A percentile compares a stretch with the other conserved stretches of the same genome.
phyloP scores from a whole-genome alignment of 2,329 filamentous ascomycete species.

The Truncatella angustata region DNA sequence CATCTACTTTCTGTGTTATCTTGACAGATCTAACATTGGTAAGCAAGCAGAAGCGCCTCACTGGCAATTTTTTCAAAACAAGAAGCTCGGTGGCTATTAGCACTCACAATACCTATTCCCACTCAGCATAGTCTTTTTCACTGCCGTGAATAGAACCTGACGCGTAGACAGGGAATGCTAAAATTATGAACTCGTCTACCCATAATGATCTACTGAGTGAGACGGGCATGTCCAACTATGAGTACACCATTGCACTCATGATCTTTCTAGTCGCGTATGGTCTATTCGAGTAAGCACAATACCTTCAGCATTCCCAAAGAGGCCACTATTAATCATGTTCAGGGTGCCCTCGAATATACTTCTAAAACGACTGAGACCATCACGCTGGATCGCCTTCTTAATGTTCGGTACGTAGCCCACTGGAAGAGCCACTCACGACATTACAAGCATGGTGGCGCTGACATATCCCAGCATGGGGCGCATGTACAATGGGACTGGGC shows the following conservation, averaged over 20 bases:
- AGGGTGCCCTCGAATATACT: slow-evolving; percentile 61
- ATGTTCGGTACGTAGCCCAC: not conserved
- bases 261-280: slow-evolving; percentile 36
- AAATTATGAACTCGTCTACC: slow-evolving; percentile 34
- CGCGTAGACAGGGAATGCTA: slow-evolving; percentile 34
- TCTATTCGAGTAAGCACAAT: slow-evolving; percentile 42
- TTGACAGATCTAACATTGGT: slow-evolving; percentile 54
- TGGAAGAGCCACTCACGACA: not conserved
- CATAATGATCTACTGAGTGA: slow-evolving; percentile 33
- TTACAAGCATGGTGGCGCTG: slow-evolving; percentile 50
- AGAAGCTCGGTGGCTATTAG: too few species aligned
- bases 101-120: too few species aligned
- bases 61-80: not conserved
- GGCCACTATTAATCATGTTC: too few species aligned
- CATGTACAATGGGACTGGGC: slow-evolving; percentile 45
- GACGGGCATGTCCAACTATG: slow-evolving; percentile 26
- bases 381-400: slow-evolving; percentile 57
- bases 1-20: slow-evolving; percentile 55
- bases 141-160: too few species aligned
- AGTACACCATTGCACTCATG: slow-evolving; percentile 37
- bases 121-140: too few species aligned
- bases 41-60: not conserved
- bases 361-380: slow-evolving; percentile 57
- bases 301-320: too few species aligned
- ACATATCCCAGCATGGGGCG: slow-evolving; percentile 40